phyloP scores from a whole-genome alignment of 192 early-diverging fungal species.

The Coemansia sp. region DNA sequence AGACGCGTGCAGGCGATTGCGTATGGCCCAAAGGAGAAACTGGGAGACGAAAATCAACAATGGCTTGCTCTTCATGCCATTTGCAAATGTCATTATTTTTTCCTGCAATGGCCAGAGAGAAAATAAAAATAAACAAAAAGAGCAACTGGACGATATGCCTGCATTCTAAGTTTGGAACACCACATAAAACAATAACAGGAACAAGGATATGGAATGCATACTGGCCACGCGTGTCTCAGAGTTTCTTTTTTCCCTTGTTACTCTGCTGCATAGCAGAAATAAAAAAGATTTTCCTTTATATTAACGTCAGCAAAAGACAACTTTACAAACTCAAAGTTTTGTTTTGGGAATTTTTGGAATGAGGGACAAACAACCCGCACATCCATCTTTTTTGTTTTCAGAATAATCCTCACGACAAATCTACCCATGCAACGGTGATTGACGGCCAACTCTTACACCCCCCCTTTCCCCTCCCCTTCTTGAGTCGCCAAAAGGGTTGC shows the following conservation, averaged over 20 bases:
- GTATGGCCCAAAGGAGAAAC: not conserved
- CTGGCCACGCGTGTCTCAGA: constrained; percentile 1
- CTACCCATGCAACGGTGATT: not conserved
- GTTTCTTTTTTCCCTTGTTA: not conserved
- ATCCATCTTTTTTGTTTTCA: not conserved
- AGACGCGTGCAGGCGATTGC: not conserved
- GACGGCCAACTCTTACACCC: not conserved
- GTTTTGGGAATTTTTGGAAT: not conserved
- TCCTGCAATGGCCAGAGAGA: constrained; percentile 9
- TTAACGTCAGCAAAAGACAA: not conserved
- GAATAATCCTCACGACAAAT: not conserved
- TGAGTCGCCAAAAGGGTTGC: no score
- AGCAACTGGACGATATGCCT: not conserved
- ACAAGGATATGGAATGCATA: not conserved
- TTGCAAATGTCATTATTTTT: not conserved
- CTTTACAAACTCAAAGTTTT: not conserved
- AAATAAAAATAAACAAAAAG: not conserved
- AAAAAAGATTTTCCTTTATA: constrained; percentile 7
- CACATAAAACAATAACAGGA: constrained; percentile 1
- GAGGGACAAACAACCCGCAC: not conserved
- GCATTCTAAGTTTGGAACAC: constrained; percentile 35
- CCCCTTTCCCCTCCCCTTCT: not conserved
- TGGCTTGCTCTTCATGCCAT: constrained; percentile 3
- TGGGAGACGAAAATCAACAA: not conserved
- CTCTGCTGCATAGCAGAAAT: not conserved